Conservation (phyloP, 2,329 filamentous ascomycete genomes). For the Macrophomina pseudophaseolina region DNA sequence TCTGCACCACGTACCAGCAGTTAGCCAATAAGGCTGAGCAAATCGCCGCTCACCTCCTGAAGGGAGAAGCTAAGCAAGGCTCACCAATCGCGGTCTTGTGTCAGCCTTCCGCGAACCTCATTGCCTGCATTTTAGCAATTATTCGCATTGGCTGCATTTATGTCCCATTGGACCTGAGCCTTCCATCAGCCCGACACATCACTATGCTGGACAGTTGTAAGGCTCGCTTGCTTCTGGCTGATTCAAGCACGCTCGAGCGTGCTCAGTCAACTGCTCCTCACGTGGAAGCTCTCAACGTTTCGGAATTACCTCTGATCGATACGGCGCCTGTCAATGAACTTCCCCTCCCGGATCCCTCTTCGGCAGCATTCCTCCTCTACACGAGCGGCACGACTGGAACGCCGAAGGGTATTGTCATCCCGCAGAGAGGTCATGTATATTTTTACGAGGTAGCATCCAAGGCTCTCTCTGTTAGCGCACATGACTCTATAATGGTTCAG, state of each 20-base stretch:
- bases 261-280: not conserved
- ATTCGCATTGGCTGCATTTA: conserved; percentile 28
- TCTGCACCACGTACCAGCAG: conserved; percentile 41
- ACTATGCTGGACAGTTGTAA: not conserved
- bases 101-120: conserved; percentile 42
- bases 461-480: conserved; percentile 55
- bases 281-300: not conserved
- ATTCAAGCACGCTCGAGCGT: not conserved
- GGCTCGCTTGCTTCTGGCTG: not conserved
- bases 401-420: conserved; percentile 39
- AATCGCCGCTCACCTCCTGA: conserved; percentile 41
- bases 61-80: not conserved
- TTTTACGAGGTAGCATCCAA: conserved; percentile 18
- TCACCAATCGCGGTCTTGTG: conserved; percentile 48
- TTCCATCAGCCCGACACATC: conserved; percentile 21
- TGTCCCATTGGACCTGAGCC: conserved; percentile 31
- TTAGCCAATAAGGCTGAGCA: conserved; percentile 41
- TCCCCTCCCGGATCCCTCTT: too few relatives aligned
- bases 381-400: conserved; percentile 31
- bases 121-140: conserved; percentile 38
- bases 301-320: not conserved
- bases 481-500: conserved; percentile 31
- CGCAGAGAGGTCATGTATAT: conserved; percentile 34
- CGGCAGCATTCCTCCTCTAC: conserved; percentile 4
- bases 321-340: conserved; percentile 15